These are phyloP conservation scores for Apiosordaria backusii DNA, from an alignment of 495 filamentous ascomycete species.

Conservation along the genomic window DNA sequence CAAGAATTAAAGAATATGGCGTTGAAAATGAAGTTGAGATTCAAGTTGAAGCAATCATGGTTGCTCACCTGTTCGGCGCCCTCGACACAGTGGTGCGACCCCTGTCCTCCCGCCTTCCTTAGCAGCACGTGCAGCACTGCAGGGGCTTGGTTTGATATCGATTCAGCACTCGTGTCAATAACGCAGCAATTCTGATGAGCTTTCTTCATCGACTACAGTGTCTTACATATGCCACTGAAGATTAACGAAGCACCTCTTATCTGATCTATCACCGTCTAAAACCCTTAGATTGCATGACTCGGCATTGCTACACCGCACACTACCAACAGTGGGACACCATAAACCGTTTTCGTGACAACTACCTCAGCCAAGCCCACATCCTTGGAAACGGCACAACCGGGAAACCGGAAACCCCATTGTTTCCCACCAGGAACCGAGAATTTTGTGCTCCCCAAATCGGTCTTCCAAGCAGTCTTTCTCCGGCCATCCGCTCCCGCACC, in stretches of 20 bases:
- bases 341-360: neutral
- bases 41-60: neutral
- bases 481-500: neutral
- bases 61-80: too few relatives aligned
- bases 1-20: too few relatives aligned
- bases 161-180: neutral
- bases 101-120: neutral
- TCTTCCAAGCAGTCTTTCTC: neutral
- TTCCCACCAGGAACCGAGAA: neutral
- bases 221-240: neutral
- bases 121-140: neutral
- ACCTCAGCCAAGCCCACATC: neutral
- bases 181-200: neutral
- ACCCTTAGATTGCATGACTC: neutral
- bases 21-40: too few relatives aligned
- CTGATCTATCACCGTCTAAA: neutral
- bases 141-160: neutral
- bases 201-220: neutral
- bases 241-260: neutral
- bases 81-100: neutral
- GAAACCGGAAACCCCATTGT: neutral
- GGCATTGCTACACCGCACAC: neutral
- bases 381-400: neutral
- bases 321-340: neutral
- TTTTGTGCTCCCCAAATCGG: neutral